Conservation (phyloP, 2,329 filamentous ascomycete genomes). For the Biscogniauxia marginata region DNA sequence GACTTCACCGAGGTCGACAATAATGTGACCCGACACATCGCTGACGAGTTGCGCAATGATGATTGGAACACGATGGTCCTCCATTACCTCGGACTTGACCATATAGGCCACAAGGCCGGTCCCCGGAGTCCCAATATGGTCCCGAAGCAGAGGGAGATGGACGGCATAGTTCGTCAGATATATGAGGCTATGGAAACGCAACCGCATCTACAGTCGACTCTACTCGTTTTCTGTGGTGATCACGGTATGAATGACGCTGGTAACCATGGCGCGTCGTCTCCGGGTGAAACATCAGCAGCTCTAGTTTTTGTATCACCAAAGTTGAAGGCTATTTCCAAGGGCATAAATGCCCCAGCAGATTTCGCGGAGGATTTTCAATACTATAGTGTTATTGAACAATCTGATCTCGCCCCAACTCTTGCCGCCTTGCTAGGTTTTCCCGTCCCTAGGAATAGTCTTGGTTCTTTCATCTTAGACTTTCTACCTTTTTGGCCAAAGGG, state of each 20-base stretch:
- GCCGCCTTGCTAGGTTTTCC: slow-evolving; percentile 86
- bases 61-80: slow-evolving; percentile 95
- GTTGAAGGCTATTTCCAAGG: slow-evolving; percentile 55
- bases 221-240: slow-evolving; percentile 87
- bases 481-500: slow-evolving; percentile 71
- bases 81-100: slow-evolving; percentile 93
- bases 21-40: slow-evolving; percentile 91
- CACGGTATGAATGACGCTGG: slow-evolving; percentile 99
- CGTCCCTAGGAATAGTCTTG: slow-evolving; percentile 84
- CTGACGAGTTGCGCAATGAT: slow-evolving; percentile 67
- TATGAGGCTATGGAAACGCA: slow-evolving; percentile 72
- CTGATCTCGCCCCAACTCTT: slow-evolving; percentile 87
- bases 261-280: slow-evolving; percentile 91
- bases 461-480: slow-evolving; percentile 79
- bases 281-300: slow-evolving; percentile 91
- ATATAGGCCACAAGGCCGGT: slow-evolving; percentile 95
- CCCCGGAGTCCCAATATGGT: slow-evolving; percentile 87
- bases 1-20: slow-evolving; percentile 98
- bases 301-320: slow-evolving; percentile 89
- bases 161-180: slow-evolving; percentile 72
- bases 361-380: slow-evolving; percentile 74
- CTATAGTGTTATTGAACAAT: slow-evolving; percentile 86
- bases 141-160: slow-evolving; percentile 93
- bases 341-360: slow-evolving; percentile 51
- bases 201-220: slow-evolving; percentile 69